Evolutionary conservation across 2,329 filamentous ascomycete genomes (phyloP), one percentile per base, ranked within the genome.

Genomic region (Pseudogymnoascus sp.): DNA sequence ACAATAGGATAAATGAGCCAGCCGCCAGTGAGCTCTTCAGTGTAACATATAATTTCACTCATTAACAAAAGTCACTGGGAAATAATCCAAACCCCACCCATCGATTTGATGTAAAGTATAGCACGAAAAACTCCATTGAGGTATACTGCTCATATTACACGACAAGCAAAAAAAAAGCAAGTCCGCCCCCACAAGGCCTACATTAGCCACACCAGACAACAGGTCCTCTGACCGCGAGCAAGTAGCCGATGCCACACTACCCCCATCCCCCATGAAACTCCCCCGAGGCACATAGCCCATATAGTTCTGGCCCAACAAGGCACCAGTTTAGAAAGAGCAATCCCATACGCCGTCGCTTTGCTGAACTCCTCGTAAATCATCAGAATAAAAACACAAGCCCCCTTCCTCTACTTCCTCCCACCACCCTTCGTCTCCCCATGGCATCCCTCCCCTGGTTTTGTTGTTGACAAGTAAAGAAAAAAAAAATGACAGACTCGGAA

Each of bases 91-190:
- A 16, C 33, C 1, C 4, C 45, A 31, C 18, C 25, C 25, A 33
- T 18, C 45, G 12, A 2, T 33, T 11, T 18, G 45, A 31, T 9
- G 25, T 11, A 33, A 5, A n/a, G 6, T 23, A 49, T 49, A 16
- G 43, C 43, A 49, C 23, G 43, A 49, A 14, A 49, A 49, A 49
- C 23, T 28, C 43, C 43, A 49, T 49, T 49, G 43, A 49, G 45
- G 45, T 55, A 55, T 55, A 55, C 45, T 55, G 45, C 45, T 33
- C 45, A 55, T 55, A 55, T 55, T 55, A 55, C 45, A 55, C 45
- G 45, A 55, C 45, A 55, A 55, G 45, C 45, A 55, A 55, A 18
- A 31, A 31, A 33, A 6, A 55, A 33, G 25, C 45, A 55, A 49
- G 43, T 49, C 43, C 43, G 23, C 23, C 43, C 21, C 43, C 12